These are phyloP conservation scores for Porogramme epimiltina DNA, from an alignment of 1,284 basidiomycete species.

Conservation along the genomic window DNA sequence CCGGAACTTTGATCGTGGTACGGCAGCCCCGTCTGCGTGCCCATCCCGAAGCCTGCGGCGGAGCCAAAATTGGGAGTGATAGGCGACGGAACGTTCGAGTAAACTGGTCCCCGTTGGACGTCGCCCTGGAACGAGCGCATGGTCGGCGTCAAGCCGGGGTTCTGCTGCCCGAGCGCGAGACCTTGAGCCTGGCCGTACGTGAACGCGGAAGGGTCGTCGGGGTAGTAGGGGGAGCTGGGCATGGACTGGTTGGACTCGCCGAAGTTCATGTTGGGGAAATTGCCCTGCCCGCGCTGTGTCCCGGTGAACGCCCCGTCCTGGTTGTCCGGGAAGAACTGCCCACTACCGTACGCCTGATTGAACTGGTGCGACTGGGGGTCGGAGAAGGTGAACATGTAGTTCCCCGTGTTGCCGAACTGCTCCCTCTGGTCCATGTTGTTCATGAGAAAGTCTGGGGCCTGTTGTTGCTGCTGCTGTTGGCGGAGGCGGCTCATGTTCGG, in stretches of 20 bases:
- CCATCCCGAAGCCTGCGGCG: conserved; percentile 8
- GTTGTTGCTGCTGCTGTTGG: conserved; percentile 10
- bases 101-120: conserved; percentile 13
- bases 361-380: conserved; percentile 10
- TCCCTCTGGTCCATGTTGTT: conserved; percentile 8
- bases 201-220: conserved; percentile 11
- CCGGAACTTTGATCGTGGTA: conserved; percentile 14
- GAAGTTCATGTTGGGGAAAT: conserved; percentile 8
- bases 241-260: conserved; percentile 13
- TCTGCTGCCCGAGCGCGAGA: conserved; percentile 8
- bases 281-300: conserved; percentile 3
- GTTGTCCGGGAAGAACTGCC: conserved; percentile 11
- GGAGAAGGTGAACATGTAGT: conserved; percentile 22
- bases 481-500: conserved; percentile 12
- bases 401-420: conserved; percentile 12
- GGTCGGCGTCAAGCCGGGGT: conserved; percentile 18
- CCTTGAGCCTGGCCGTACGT: conserved; percentile 10
- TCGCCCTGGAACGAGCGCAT: conserved; percentile 18
- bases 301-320: not conserved
- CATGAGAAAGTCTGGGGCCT: conserved; percentile 1
- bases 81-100: conserved; percentile 13
- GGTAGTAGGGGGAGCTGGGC: conserved; percentile 19
- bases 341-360: conserved; percentile 5
- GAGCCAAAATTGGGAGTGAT: conserved; percentile 14
- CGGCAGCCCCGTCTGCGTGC: conserved; percentile 14